These are phyloP conservation scores for Fusarium caatingaense DNA, from an alignment of 2,329 filamentous ascomycete genomes.

Conservation along the genomic window DNA sequence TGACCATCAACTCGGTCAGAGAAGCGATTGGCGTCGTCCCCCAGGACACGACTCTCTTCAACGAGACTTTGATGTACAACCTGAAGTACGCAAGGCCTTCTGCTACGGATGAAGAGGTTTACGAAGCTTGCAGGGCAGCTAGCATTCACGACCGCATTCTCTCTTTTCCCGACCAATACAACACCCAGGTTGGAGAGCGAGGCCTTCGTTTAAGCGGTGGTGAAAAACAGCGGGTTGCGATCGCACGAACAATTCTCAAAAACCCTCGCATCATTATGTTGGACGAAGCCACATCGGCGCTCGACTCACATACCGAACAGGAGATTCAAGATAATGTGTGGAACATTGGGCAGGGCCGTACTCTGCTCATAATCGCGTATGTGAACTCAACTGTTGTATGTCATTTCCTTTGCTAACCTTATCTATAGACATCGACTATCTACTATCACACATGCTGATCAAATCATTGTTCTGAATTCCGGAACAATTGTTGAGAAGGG, in stretches of 20 bases:
- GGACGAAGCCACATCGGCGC: conserved; percentile 90
- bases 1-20: conserved; percentile 94
- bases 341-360: conserved; percentile 84
- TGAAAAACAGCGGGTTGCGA: conserved; percentile 93
- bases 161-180: conserved; percentile 86
- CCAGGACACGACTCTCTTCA: conserved; percentile 95
- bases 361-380: conserved; percentile 94
- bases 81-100: conserved; percentile 86
- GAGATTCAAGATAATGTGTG: conserved; percentile 90
- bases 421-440: conserved; percentile 77
- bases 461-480: conserved; percentile 81
- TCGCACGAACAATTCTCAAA: conserved; percentile 92
- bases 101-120: conserved; percentile 84
- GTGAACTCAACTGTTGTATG: conserved; percentile 46
- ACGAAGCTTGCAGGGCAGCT: conserved; percentile 83
- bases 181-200: conserved; percentile 91
- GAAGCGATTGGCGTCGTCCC: conserved; percentile 94
- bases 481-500: conserved; percentile 83
- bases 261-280: conserved; percentile 91
- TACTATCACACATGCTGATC: conserved; percentile 86
- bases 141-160: conserved; percentile 95
- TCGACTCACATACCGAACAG: conserved; percentile 92
- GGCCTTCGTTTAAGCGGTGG: conserved; percentile 88
- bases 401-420: conserved; percentile 33
- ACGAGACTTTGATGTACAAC: conserved; percentile 95